phyloP scores from a whole-genome alignment of 73 alveolate genomes.

The Uronychia setigera region DNA sequence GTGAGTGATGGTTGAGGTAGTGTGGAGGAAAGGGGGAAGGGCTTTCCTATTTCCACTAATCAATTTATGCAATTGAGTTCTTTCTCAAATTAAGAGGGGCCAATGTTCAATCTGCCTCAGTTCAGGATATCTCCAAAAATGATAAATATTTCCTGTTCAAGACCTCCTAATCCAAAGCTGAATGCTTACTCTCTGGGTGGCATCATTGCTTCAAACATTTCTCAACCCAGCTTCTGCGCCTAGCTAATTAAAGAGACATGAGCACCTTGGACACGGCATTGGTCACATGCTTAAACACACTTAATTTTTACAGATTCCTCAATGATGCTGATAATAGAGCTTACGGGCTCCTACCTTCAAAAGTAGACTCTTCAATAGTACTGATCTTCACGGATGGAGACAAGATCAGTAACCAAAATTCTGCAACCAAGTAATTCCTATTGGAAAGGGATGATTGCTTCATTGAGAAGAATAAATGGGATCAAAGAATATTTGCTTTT shows the following conservation, averaged over 20 bases:
- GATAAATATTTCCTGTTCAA: not conserved
- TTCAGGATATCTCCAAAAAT: not conserved
- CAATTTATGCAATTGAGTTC: no score
- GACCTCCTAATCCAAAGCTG: not conserved
- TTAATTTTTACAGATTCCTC: not conserved
- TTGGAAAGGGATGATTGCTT: not conserved
- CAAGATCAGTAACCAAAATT: not conserved
- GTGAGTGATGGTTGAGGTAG: no score
- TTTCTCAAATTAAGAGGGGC: no score
- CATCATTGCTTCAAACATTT: not conserved
- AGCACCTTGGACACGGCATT: not conserved
- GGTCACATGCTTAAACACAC: not conserved
- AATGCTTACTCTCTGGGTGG: not conserved
- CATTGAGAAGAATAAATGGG: not conserved
- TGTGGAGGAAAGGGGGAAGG: no score
- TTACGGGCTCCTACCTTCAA: not conserved
- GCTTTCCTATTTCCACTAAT: no score
- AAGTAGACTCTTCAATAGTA: not conserved
- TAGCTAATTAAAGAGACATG: not conserved
- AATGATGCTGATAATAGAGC: not conserved
- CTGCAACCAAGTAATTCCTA: not conserved
- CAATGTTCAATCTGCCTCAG: no score
- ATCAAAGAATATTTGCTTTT: not conserved
- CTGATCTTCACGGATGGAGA: not conserved
- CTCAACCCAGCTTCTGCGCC: not conserved